Evolutionary conservation across 2,329 filamentous ascomycete genomes (phyloP), one percentile per base, ranked within the genome.

Genomic region (Trichoderma koningiopsis): DNA sequence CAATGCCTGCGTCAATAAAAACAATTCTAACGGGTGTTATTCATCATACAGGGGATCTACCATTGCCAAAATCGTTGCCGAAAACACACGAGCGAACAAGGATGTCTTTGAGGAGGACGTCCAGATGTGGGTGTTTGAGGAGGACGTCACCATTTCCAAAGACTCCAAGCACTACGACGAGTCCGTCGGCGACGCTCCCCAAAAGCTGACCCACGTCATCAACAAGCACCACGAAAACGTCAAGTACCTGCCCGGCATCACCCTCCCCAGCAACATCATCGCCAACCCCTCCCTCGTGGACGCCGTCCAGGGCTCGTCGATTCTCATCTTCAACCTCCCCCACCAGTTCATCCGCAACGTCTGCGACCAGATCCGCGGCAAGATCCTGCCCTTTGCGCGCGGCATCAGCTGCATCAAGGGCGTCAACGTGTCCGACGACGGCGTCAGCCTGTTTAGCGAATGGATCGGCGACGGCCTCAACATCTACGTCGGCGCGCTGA

Each of bases 41-140:
- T n/a, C 27, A 19, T 37, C 35, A 2, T 24, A 14, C 16, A 96
- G 92, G 94, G 96, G 96, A 75, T 97, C 94, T 71, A 97, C 96
- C 70, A 97, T 99, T 81, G 90, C 94, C 79, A 99, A 99, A 83
- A 96, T 99, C 72, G 88, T 97, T 64, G 94, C 94, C 74, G 95
- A 99, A 81, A 99, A 97, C 83, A 92, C 93, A 47, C 88, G 87
- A 71, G 89, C 87, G 72, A 86, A 97, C 81, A 86, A 89, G 11
- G 87, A 93, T 35, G 78, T 97, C 56, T 99, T 98, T 78, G 92
- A 98, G 77, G 84, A 91, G 79, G 85, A 93, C 71, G 94, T 99
- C 64, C 93, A 97, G 82, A 98, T 99, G 96, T 99, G 96, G 96
- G 96, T 99, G 77, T 97, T 89, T 78, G 96, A 99, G 82, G 96